Evolutionary conservation across 441 rosid species (phyloP).

Genomic region (Cnidoscolus chayamansa): DNA sequence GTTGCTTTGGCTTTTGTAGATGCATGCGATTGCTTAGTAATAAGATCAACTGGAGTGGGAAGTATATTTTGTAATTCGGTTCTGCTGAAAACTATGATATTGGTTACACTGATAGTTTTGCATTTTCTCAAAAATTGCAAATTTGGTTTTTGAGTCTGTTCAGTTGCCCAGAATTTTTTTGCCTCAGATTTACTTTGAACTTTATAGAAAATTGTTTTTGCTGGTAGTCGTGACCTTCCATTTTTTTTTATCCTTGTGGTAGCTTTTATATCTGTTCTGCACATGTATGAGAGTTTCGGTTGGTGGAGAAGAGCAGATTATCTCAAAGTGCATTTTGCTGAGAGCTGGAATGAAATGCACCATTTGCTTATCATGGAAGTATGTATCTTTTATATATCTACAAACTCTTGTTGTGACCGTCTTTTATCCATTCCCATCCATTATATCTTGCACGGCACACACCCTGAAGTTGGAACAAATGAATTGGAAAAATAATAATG

Average conservation of each 20-base stretch:
- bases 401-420: constrained; percentile 9
- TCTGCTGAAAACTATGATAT: neutral
- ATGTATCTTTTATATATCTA: constrained; percentile 25
- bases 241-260: constrained; percentile 21
- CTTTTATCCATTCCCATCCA: constrained; percentile 7
- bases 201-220: neutral
- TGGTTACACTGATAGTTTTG: neutral
- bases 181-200: neutral
- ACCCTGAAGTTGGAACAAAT: neutral
- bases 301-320: constrained; percentile 99
- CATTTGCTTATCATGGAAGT: constrained; percentile 97
- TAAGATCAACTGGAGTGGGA: neutral
- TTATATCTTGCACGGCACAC: neutral
- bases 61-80: neutral
- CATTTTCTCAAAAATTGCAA: neutral
- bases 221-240: neutral
- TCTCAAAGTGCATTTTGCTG: constrained; percentile 92
- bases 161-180: neutral
- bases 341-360: constrained; percentile 99
- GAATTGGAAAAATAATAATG: neutral
- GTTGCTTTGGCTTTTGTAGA: neutral
- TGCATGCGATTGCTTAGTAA: neutral
- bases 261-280: constrained; percentile 96
- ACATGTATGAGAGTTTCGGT: constrained; percentile 96
- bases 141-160: neutral